Evolutionary conservation across 805 yeast species (phyloP), one percentile per base, ranked within the genome.

Genomic region (Ogataea minuta): DNA sequence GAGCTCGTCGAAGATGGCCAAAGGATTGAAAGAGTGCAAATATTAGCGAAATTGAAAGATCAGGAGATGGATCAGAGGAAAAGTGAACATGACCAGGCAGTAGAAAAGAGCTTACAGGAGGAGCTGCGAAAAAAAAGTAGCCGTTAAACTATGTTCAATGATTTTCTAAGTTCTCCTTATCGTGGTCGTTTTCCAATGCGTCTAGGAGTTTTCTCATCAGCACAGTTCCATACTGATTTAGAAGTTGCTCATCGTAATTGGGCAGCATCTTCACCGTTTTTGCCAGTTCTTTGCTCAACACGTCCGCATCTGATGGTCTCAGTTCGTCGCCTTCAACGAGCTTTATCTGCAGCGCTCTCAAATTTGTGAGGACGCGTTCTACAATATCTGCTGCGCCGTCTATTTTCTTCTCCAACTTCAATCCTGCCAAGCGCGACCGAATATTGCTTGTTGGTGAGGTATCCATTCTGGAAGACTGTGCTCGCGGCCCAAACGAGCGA

Each of bases 1-100:
- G 95, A 86, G 45, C 69, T 86, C 27, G 48, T 71, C 2, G 64
- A 62, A 2, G 95, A 86, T 49, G 68, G 76, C 50, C 52, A 64
- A 21, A 67, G 95, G 25, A 76, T 77, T 34, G 67, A 66, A 28
- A 66, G 65, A 11, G 66, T 85, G 46, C 74, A 76, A 54, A 49
- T 68, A 8, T 62, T 77, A 48, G 77, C 79, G 3, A 59, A 60
- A 34, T 70, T 70, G 30, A 76, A 71, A 8, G 74, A 71, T 31
- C 61, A 58, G 21, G 66, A 68, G 39, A 66, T 75, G 69, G 43
- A 50, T 4, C 28, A 46, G 23, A 41, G 52, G 32, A 45, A 50
- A 17, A 31, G 28, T 2, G 32, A 46, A 9, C 39, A 47, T 8
- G 54, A 54, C 10, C 28, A 48, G 11, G 43, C 41, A 4, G 41